These are phyloP conservation scores for Ogataea trehalophila DNA, from an alignment of 805 yeast genomes.

Conservation along the genomic window DNA sequence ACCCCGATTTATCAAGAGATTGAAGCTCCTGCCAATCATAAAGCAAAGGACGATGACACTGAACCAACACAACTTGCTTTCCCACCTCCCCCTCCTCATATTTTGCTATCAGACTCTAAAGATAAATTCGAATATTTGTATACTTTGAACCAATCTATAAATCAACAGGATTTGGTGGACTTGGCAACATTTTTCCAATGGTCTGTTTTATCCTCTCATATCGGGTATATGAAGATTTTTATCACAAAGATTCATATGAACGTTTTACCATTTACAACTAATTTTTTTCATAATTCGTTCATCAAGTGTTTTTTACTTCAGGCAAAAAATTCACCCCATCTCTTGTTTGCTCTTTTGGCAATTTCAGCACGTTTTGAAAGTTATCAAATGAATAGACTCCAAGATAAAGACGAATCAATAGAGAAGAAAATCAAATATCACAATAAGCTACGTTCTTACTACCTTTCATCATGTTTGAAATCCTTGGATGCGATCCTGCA, in stretches of 20 bases:
- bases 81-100: constrained; percentile 20
- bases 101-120: constrained; percentile 9
- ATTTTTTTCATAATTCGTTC: constrained; percentile 30
- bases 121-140: constrained; percentile 25
- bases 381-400: constrained; percentile 24
- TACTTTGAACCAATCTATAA: constrained; percentile 25
- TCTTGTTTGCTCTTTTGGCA: constrained; percentile 66
- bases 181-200: constrained; percentile 30
- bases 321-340: constrained; percentile 48
- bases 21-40: background rate
- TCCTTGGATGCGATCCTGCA: constrained; percentile 49
- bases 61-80: constrained; percentile 13
- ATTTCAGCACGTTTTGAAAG: constrained; percentile 58
- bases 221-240: constrained; percentile 29
- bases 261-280: constrained; percentile 32
- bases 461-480: constrained; percentile 60
- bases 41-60: background rate
- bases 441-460: constrained; percentile 56
- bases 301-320: constrained; percentile 29
- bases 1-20: background rate
- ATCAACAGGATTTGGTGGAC: constrained; percentile 20
- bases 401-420: constrained; percentile 9
- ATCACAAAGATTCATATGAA: constrained; percentile 32
- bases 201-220: constrained; percentile 27
- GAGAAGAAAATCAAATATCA: constrained; percentile 33